Evolutionary conservation across 805 yeast species (phyloP).

Genomic region (Candida parachauliodes): DNA sequence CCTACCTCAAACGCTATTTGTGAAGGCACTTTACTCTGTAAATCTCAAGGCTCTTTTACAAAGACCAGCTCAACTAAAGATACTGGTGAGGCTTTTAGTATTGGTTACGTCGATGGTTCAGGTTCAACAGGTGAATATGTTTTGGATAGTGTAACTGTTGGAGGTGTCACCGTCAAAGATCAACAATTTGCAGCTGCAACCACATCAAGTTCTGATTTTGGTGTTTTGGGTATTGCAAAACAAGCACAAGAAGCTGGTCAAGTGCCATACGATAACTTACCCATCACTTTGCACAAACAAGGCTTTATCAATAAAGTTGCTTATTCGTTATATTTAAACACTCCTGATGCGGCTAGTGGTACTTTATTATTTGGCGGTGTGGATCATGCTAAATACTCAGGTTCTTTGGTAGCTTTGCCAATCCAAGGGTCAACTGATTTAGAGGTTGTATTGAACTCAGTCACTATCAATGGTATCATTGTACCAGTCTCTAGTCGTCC

Average conservation of each 20-base stretch:
- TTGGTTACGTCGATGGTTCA: constrained; percentile 12
- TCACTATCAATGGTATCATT: constrained; percentile 6
- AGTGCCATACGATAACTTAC: constrained; percentile 27
- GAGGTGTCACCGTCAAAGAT: constrained; percentile 10
- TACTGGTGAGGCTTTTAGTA: constrained; percentile 10
- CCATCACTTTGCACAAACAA: constrained; percentile 25
- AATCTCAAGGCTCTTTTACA: constrained; percentile 2
- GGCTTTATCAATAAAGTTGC: constrained; percentile 33
- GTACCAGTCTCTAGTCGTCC: constrained; percentile 9
- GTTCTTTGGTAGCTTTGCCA: constrained; percentile 21
- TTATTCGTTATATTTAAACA: constrained; percentile 35
- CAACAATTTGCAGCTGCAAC: constrained; percentile 20
- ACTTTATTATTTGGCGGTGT: constrained; percentile 31
- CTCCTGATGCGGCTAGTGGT: constrained; percentile 19
- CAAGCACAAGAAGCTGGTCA: constrained; percentile 10
- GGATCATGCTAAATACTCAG: constrained; percentile 25
- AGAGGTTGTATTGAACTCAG: constrained; percentile 24
- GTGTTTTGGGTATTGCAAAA: constrained; percentile 19
- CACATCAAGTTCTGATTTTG: constrained; percentile 9
- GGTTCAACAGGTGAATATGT: constrained; percentile 15
- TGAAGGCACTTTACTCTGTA: background rate
- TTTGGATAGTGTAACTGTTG: constrained; percentile 14
- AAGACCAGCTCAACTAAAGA: constrained; percentile 6
- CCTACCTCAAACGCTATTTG: constrained; percentile 13
- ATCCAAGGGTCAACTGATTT: constrained; percentile 7